phyloP scores from a whole-genome alignment of 2,329 filamentous ascomycete species.

The Sarocladium oryzae region DNA sequence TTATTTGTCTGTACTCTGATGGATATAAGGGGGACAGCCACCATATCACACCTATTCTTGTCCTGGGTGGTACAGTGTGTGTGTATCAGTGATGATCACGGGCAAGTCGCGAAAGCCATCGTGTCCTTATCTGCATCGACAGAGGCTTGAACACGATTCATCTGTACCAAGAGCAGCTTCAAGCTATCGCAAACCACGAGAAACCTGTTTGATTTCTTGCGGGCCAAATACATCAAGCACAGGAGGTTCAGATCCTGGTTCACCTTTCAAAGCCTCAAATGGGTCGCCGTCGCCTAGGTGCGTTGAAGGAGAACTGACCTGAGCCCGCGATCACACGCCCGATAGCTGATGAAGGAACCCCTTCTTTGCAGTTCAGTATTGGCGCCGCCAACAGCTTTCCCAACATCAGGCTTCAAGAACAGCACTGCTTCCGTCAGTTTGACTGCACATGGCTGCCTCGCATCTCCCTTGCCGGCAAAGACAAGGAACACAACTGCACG shows the following conservation, averaged over 20 bases:
- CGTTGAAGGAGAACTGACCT: too few relatives aligned
- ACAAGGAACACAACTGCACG: background rate
- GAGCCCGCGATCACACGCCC: too few relatives aligned
- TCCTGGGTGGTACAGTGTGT: too few relatives aligned
- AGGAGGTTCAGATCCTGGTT: conserved; percentile 24
- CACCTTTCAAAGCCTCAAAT: background rate
- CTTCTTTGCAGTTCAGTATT: too few relatives aligned
- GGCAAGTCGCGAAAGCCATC: too few relatives aligned
- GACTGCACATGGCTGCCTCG: background rate
- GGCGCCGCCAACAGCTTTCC: background rate
- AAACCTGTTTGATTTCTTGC: background rate
- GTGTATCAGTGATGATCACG: too few relatives aligned
- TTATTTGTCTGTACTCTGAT: too few relatives aligned
- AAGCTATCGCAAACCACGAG: background rate
- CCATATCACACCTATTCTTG: too few relatives aligned
- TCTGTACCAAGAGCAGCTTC: background rate
- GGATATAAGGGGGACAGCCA: too few relatives aligned
- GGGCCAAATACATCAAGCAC: background rate
- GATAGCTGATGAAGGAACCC: too few relatives aligned
- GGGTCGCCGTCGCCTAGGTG: background rate
- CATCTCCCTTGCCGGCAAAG: background rate
- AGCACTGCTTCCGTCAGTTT: background rate
- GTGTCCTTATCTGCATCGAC: too few relatives aligned
- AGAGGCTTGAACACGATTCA: too few relatives aligned
- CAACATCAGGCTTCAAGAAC: background rate